Conservation (phyloP, 306 rosid species). For the Quercus wislizeni region DNA sequence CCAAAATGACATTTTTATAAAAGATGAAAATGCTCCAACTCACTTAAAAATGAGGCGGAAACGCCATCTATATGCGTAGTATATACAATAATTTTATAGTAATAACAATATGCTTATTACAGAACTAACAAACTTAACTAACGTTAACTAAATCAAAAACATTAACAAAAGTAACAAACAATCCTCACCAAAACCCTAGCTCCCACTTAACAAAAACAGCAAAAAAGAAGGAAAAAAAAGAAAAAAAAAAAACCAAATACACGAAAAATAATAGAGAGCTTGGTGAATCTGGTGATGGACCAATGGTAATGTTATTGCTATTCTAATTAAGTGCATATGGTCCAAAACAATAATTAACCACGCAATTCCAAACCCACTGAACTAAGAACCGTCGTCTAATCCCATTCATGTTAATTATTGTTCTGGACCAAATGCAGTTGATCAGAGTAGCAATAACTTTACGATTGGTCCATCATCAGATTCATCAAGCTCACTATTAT, state of each 20-base stretch:
- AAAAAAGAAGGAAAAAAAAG: neutral
- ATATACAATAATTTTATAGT: conserved; percentile 7
- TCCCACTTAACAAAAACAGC: neutral
- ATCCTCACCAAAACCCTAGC: conserved; percentile 21
- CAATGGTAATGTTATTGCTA: neutral
- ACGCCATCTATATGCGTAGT: neutral
- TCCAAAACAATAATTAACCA: conserved; percentile 81
- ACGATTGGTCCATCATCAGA: no score
- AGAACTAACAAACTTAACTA: conserved; percentile 27
- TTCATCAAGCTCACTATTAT: no score
- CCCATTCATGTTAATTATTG: no score
- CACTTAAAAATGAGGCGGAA: conserved; percentile 22
- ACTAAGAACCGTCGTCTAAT: no score
- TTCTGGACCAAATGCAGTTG: no score
- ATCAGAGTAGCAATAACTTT: no score
- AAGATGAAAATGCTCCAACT: neutral
- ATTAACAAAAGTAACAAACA: neutral
- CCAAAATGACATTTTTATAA: no score
- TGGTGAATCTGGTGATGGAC: neutral
- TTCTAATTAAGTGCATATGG: conserved; percentile 89
- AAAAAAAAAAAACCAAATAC: neutral
- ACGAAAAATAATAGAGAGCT: neutral
- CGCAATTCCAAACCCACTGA: conserved; percentile 10
- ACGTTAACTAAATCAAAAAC: conserved; percentile 6
- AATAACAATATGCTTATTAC: conserved; percentile 49